Base-by-base conservation (phyloP, 306 rosid species). In the Trifolium fragiferum region DNA sequence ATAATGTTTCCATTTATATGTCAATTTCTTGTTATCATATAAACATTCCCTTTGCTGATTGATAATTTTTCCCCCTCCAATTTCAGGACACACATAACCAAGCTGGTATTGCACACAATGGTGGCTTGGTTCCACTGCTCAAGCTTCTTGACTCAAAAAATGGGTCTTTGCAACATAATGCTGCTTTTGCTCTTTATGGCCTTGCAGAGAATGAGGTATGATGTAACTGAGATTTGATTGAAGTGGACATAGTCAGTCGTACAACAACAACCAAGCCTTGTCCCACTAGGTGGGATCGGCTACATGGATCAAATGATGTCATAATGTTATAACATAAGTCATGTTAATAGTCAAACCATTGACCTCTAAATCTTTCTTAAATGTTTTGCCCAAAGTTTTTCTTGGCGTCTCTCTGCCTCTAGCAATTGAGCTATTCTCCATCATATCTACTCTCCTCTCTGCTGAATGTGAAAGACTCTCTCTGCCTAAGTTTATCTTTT, bases 101-200 rank as follows among this genome's bases (percentile, higher is more conserved):
- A 85, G 99, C 97, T 76, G 99, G 99, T 76, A 92, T 94, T 73
- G 93, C 95, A 47, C 97, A 94, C 75, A 92, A 85, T 82, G 99
- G 99, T 66, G 99, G 97, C 78, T 83, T 95, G 76, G 81, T 66
- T 57, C 99, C 98, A 60, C 84, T 95, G 82, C 89, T 95, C 73
- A 90, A 95, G 86, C 99, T 95, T 84, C 93, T 95, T 76, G 98
- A 95, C 89, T 92, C 98, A 1, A 92, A 89, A 89, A 95, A 92
- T 84, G 99, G 99, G 72, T 92, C 99, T 44, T 80, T 95, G 85
- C 99, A 95, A 80, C 99, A 95, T 83, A 95, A 95, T 89, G 97
- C 98, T 27, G 99, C 99, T 68, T 95, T 95, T 84, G 92, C 99
- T 61, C 96, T 95, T 73, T 95, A 95, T 78, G 99, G 99, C 59